Percentiles rank a stretch among this genome's conserved stretches.
Conservation (phyloP, 1,284 basidiomycete genomes). For the Heterobasidion occidentale region DNA sequence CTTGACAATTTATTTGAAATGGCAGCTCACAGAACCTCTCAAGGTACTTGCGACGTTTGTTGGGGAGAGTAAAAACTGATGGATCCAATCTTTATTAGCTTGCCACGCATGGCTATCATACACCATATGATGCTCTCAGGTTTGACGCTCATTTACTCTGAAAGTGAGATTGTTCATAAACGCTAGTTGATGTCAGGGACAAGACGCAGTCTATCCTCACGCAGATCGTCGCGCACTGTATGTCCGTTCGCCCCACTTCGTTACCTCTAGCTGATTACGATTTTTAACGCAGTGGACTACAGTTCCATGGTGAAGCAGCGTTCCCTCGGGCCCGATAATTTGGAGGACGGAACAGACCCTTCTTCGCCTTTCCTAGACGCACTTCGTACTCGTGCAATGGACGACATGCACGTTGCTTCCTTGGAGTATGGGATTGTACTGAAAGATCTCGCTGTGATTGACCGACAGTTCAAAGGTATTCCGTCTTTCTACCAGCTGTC, state of each 20-base stretch:
- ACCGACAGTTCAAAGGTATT: constrained; percentile 71
- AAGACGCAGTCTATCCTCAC: constrained; percentile 80
- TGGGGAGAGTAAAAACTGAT: no score
- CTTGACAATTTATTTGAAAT: constrained; percentile 75
- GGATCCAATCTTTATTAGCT: constrained; percentile 23
- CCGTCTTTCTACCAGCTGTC: neutral
- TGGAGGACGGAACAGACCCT: constrained; percentile 59
- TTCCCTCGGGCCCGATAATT: constrained; percentile 62
- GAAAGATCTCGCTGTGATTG: constrained; percentile 75
- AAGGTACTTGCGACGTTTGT: constrained; percentile 29
- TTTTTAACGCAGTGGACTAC: constrained; percentile 33
- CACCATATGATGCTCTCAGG: constrained; percentile 63
- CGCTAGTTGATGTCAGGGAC: constrained; percentile 29
- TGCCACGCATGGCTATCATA: constrained; percentile 72
- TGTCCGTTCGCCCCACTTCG: constrained; percentile 19
- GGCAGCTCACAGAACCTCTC: constrained; percentile 70
- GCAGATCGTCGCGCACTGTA: constrained; percentile 70
- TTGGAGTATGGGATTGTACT: constrained; percentile 73
- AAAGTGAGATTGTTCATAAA: neutral
- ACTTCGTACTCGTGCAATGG: constrained; percentile 72
- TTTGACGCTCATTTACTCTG: no score
- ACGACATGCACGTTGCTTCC: constrained; percentile 71
- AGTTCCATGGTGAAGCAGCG: constrained; percentile 71
- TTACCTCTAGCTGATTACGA: neutral
- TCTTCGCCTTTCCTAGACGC: constrained; percentile 75